Conservation (phyloP, 2,329 filamentous ascomycete species). For the Lecanoromycetidae sp. region DNA sequence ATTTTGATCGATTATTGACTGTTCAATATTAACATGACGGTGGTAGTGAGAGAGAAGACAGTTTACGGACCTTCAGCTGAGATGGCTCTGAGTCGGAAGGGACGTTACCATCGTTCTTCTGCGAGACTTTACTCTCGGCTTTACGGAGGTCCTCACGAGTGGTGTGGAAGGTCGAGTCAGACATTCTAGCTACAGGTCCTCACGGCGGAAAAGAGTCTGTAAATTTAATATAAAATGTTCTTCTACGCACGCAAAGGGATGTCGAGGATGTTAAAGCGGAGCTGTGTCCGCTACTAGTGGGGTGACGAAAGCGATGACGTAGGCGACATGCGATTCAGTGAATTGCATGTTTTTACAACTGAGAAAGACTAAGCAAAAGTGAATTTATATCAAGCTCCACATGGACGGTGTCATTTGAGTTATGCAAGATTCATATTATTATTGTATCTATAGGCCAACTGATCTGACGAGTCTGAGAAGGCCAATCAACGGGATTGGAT, state of each 20-base stretch:
- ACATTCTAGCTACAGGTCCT: too few relatives aligned
- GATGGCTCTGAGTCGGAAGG: conserved; percentile 35
- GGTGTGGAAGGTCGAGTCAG: conserved; percentile 34
- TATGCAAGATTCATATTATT: not conserved
- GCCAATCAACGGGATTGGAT: conserved; percentile 31
- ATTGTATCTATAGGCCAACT: conserved; percentile 29
- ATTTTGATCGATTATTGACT: conserved; percentile 32
- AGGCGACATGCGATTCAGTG: not conserved
- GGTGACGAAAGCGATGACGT: too few relatives aligned
- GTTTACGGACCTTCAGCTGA: conserved; percentile 31
- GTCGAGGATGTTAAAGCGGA: too few relatives aligned
- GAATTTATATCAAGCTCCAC: too few relatives aligned
- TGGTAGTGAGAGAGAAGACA: not conserved
- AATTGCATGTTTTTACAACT: too few relatives aligned
- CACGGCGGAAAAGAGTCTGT: too few relatives aligned
- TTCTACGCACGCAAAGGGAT: too few relatives aligned
- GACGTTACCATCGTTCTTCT: conserved; percentile 30
- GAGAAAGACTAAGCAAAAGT: too few relatives aligned
- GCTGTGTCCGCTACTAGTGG: too few relatives aligned
- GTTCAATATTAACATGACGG: too few relatives aligned
- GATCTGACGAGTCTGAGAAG: conserved; percentile 35
- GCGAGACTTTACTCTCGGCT: conserved; percentile 32
- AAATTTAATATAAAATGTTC: too few relatives aligned
- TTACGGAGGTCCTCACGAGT: conserved; percentile 40
- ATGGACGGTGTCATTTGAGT: too few relatives aligned